phyloP scores from a whole-genome alignment of 164 flowering plant species.

The Buxus sempervirens region DNA sequence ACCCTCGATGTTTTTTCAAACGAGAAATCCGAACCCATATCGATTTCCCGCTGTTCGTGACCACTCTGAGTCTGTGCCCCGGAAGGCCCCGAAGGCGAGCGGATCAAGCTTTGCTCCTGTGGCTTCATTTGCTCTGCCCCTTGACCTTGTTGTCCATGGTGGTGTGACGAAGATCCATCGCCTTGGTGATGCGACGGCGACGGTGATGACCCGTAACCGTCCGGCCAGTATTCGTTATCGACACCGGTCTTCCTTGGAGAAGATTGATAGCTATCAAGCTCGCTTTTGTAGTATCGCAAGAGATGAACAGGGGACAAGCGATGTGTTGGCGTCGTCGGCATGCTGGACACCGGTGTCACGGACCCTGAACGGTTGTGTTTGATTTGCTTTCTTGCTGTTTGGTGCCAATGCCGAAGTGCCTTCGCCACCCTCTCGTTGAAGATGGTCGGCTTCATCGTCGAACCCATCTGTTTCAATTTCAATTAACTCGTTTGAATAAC shows the following conservation, averaged over 20 bases:
- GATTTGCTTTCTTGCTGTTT: constrained; percentile 52
- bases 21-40: too few species aligned
- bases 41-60: too few species aligned
- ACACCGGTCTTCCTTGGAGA: constrained; percentile 37
- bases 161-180: constrained; percentile 31
- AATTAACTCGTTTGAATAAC: too few species aligned
- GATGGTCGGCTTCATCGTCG: constrained; percentile 70
- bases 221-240: constrained; percentile 31
- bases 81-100: neutral
- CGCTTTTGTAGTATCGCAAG: constrained; percentile 33
- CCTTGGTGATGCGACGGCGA: constrained; percentile 23
- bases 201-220: constrained; percentile 36
- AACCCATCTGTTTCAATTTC: constrained; percentile 66
- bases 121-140: constrained; percentile 11
- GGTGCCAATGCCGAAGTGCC: constrained; percentile 69
- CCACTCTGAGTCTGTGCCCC: too few species aligned
- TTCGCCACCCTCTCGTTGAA: constrained; percentile 66
- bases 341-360: constrained; percentile 47
- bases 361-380: constrained; percentile 35
- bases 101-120: constrained; percentile 12
- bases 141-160: constrained; percentile 3
- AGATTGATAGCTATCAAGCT: constrained; percentile 35
- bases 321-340: constrained; percentile 47
- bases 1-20: too few species aligned
- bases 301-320: constrained; percentile 57